Evolutionary conservation across 176 grass and related monocot genomes (phyloP), one percentile per base, ranked within the genome.

Genomic region (Carex cristatella): DNA sequence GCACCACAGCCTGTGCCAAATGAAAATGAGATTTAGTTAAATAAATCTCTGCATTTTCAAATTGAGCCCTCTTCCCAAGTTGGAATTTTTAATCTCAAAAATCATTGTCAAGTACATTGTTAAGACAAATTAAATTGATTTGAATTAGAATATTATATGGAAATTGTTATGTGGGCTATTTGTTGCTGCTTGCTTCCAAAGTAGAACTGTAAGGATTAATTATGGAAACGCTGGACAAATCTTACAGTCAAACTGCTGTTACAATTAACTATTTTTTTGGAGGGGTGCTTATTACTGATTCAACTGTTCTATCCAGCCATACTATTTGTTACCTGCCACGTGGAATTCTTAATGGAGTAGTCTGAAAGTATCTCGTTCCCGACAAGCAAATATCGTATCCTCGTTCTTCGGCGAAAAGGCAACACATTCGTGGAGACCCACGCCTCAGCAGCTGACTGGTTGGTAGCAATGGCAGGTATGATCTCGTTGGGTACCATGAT

Each of bases 311-410:
- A n/a, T 58, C 7, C 28, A 70, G 4, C 68, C 0, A 0, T 46
- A 28, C 28, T 51, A 51, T 10, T 74, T 74, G 30, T 30, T 66
- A 82, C 79, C 2, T 86, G 68, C 95, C 95, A 93, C 48, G 83
- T 79, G 58, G 95, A 89, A 53, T 54, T 27, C 5, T 86, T 77
- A 49, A 93, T 55, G 85, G 93, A 90, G 46, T 16, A 15, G 85
- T 98, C 88, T 57, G 95, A 94, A 75, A 98, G 92, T 48, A 98
- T 68, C 91, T 98, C 95, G 86, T 98, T 95, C 7, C 95, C 95
- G 59, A 98, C 88, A 81, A 98, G 95, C 10, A 95, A 90, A 86
- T 85, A 98, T 81, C 87, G 92, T 71, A 98, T 62, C 49, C 89
- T 87, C 68, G 93, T 90, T 28, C 3, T 16, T 2, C 76, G 86